A percentile compares a stretch with the other conserved stretches of the same genome.
Conservation (phyloP, 2,329 filamentous ascomycete genomes). For the Coniella lustricola region DNA sequence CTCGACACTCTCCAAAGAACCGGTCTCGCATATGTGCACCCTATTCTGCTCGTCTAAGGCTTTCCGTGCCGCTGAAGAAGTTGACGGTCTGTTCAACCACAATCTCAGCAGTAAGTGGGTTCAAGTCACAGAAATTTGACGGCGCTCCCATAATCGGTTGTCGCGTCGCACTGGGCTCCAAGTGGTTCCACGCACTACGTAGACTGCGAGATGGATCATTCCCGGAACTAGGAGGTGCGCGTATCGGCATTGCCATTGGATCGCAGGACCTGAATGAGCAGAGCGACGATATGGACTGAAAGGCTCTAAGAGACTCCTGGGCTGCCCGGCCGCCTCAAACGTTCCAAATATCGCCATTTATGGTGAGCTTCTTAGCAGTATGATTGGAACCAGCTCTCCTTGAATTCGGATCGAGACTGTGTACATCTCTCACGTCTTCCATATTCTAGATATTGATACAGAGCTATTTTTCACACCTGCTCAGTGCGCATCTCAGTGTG, state of each 20-base stretch:
- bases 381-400: too few species aligned
- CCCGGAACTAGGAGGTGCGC: conserved; percentile 2
- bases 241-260: conserved; percentile 21
- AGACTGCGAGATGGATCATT: conserved; percentile 6
- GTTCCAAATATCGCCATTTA: conserved; percentile 23
- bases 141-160: conserved; percentile 27
- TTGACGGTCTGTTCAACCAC: conserved; percentile 16
- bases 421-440: conserved; percentile 23
- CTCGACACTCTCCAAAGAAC: too few species aligned
- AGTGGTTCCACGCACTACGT: conserved; percentile 18
- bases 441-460: conserved; percentile 22
- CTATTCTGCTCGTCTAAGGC: too few species aligned
- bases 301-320: conserved; percentile 11
- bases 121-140: conserved; percentile 29
- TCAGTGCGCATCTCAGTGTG: conserved; percentile 12
- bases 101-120: conserved; percentile 15
- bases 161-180: conserved; percentile 18
- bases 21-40: too few species aligned
- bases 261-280: conserved; percentile 17
- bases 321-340: neutral
- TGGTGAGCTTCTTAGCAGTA: conserved; percentile 26
- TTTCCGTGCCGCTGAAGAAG: conserved; percentile 24
- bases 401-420: conserved; percentile 21
- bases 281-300: conserved; percentile 20
- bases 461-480: conserved; percentile 15